A percentile compares a stretch with the other conserved stretches of the same genome.
These are phyloP conservation scores for Hibiscus mutabilis DNA, from an alignment of 345 rosid genomes.

Conservation along the genomic window DNA sequence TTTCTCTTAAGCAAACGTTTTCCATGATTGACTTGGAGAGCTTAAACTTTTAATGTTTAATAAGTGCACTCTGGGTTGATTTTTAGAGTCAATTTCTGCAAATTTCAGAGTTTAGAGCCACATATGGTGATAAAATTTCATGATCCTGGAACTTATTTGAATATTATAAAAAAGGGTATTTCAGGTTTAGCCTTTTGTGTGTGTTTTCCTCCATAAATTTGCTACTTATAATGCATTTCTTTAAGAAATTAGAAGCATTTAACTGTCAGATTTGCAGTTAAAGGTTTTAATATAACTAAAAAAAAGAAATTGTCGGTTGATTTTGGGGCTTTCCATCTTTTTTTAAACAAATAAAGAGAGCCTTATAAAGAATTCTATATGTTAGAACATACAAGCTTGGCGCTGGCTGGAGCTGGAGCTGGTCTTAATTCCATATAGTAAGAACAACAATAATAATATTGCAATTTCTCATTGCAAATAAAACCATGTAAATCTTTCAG, in stretches of 20 bases:
- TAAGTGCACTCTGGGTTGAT: background rate
- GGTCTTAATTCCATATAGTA: background rate
- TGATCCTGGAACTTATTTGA: slow-evolving; percentile 18
- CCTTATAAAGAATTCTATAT: background rate
- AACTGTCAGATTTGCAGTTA: slow-evolving; percentile 10
- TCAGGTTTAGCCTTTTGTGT: slow-evolving; percentile 10
- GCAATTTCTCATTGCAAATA: background rate
- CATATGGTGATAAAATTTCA: background rate
- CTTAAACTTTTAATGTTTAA: background rate
- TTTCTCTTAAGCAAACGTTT: background rate
- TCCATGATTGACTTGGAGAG: slow-evolving; percentile 7
- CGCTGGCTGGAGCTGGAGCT: background rate
- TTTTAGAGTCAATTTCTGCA: background rate
- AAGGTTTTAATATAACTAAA: background rate
- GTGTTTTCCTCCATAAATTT: background rate
- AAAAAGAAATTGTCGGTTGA: background rate
- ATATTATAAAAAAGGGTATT: background rate
- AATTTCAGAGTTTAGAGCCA: background rate
- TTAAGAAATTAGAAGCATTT: background rate
- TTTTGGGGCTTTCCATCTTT: slow-evolving; percentile 3
- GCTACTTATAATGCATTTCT: background rate
- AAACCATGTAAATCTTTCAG: slow-evolving; percentile 28
- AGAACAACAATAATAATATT: background rate
- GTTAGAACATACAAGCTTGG: background rate
- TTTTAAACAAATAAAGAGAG: background rate